Evolutionary conservation across 2,329 filamentous ascomycete genomes (phyloP), one percentile per base, ranked within the genome.

Genomic region (Ophiostoma sp.): DNA sequence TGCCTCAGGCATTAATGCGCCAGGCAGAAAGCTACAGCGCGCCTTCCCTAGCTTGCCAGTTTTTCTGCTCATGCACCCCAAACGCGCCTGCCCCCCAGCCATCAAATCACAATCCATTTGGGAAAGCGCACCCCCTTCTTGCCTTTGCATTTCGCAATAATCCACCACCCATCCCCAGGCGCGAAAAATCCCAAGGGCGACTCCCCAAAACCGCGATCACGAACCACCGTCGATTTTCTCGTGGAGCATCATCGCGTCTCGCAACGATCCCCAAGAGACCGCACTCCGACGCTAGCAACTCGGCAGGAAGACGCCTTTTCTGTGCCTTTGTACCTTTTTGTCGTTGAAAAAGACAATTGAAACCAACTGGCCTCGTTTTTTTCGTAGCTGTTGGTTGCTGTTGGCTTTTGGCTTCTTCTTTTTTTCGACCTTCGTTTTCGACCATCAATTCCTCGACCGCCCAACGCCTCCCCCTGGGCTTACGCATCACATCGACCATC

Each of bases 221-320:
- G 66, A 71, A 48, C 69, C 57, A 22, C 59, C 70, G 52, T 71
- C 70, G 57, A 42, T 25, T 48, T 63, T 61, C 59, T 66, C 70
- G 70, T 64, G 70, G 70, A 71, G 57, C 70, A 71, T 71, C 59
- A 71, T 71, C 70, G 57, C 69, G 70, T 42, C 70, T 25, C 59
- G 45, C 42, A 64, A 71, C 70, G 57, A 48, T 15, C 42, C 42
- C 59, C 57, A 36, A 36, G 31, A 33, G 55, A 31, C 70, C n/a
- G 42, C 42, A 17, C 39, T 12, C 42, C 12, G 31, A 39, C 59
- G 45, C 68, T 48, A 59, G 36, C 69, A 39, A 42, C 5, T 6
- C 33, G 31, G 11, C 68, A 39, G 50, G 50, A 15, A 39, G 22
- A 33, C 17, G 22, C 31, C 17, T 50, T 17, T 61, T 31, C 15